Conservation (phyloP, 768 basidiomycete species). For the Amanita rimosa region DNA sequence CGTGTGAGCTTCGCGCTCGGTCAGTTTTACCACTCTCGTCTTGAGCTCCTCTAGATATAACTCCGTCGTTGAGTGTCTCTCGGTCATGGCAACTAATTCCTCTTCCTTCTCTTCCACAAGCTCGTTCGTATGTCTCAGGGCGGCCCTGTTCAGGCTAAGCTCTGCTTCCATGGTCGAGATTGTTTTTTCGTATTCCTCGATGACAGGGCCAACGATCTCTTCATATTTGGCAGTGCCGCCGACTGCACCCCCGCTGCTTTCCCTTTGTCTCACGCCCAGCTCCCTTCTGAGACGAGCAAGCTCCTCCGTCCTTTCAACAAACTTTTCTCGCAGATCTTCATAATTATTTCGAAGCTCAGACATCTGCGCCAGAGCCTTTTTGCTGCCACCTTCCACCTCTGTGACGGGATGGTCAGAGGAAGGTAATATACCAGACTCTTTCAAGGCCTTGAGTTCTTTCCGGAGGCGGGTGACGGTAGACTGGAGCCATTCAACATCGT, state of each 20-base stretch:
- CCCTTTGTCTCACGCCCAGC: conserved; percentile 62
- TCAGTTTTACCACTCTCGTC: conserved; percentile 65
- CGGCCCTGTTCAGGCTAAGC: conserved; percentile 76
- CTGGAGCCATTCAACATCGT: conserved; percentile 95
- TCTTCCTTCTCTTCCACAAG: conserved; percentile 88
- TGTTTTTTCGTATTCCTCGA: conserved; percentile 98
- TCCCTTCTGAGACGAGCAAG: conserved; percentile 71
- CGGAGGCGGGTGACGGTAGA: conserved; percentile 74
- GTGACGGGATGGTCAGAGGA: conserved; percentile 23
- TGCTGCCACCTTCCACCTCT: conserved; percentile 48
- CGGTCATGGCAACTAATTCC: conserved; percentile 52
- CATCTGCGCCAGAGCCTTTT: conserved; percentile 72
- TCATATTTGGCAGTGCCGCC: conserved; percentile 73
- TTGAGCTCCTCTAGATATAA: conserved; percentile 83
- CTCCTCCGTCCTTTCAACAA: conserved; percentile 82
- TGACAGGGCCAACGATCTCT: conserved; percentile 93
- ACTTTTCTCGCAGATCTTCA: conserved; percentile 73
- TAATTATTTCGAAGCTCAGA: conserved; percentile 79
- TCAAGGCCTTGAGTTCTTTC: conserved; percentile 75
- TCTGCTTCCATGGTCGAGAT: conserved; percentile 93
- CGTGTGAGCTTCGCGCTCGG: conserved; percentile 83
- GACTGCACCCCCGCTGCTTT: conserved; percentile 45
- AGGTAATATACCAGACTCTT: conserved; percentile 42
- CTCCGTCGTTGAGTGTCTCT: conserved; percentile 70
- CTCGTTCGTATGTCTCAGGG: conserved; percentile 84